Percentiles rank a stretch among this genome's conserved stretches.
phyloP scores from a whole-genome alignment of 257 asterid species.

The Ajuga chamaepitys region DNA sequence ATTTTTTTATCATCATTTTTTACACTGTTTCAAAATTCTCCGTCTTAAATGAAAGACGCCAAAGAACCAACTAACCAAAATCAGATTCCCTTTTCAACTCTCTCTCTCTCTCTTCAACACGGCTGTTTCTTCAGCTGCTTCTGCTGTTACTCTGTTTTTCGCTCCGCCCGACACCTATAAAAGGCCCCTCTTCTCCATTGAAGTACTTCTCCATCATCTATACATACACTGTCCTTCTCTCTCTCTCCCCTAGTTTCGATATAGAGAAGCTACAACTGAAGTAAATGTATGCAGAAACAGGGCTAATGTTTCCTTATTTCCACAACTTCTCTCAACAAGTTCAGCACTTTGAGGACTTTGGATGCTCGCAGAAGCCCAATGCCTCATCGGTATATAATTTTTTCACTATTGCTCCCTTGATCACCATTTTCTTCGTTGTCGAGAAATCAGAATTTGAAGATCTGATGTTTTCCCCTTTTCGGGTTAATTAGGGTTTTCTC shows the following conservation, averaged over 20 bases:
- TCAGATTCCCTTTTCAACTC: constrained; percentile 39
- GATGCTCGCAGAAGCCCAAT: constrained; percentile 43
- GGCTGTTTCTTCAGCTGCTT: constrained; percentile 26
- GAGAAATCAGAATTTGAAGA: not conserved
- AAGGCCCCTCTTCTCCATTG: constrained; percentile 30
- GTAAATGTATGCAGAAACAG: constrained; percentile 74
- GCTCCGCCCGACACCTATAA: constrained; percentile 47
- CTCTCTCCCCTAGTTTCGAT: not conserved
- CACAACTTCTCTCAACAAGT: constrained; percentile 50
- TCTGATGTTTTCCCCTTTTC: constrained; percentile 8
- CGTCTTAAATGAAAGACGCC: constrained; percentile 15
- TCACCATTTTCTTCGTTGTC: constrained; percentile 5
- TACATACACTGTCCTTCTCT: constrained; percentile 10
- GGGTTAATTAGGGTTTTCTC: not conserved
- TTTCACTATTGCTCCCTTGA: not conserved
- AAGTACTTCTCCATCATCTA: constrained; percentile 14
- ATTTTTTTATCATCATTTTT: too few relatives aligned
- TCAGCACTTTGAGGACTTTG: constrained; percentile 58
- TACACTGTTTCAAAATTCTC: constrained; percentile 15
- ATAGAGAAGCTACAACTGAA: constrained; percentile 3
- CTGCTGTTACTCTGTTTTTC: constrained; percentile 20
- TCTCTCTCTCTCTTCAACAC: constrained; percentile 22
- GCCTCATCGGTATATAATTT: constrained; percentile 40
- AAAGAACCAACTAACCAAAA: constrained; percentile 31
- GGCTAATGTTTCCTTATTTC: constrained; percentile 54